These are phyloP conservation scores for Vigna hirtella DNA, from an alignment of 306 rosid genomes.

Conservation along the genomic window DNA sequence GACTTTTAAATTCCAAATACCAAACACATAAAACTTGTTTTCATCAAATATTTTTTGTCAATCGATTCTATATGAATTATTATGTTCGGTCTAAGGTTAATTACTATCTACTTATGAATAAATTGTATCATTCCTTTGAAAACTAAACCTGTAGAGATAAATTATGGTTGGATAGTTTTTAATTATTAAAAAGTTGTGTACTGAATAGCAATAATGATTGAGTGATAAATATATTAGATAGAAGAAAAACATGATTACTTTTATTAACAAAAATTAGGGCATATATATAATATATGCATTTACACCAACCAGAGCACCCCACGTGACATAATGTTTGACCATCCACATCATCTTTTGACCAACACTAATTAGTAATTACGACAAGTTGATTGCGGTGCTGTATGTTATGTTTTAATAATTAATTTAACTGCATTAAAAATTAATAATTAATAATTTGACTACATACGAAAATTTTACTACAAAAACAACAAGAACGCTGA, in stretches of 20 bases:
- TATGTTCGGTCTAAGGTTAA: too few relatives aligned
- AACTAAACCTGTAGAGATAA: not conserved
- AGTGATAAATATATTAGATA: not conserved
- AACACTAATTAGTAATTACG: slow-evolving; percentile 25
- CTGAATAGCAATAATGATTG: not conserved
- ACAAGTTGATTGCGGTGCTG: slow-evolving; percentile 4
- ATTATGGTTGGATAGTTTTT: not conserved
- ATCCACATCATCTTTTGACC: slow-evolving; percentile 59
- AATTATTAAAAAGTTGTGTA: not conserved
- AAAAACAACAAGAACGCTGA: slow-evolving; percentile 11
- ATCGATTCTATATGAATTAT: too few relatives aligned
- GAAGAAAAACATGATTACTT: not conserved
- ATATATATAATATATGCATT: slow-evolving; percentile 29
- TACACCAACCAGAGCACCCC: slow-evolving; percentile 57
- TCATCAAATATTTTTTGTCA: too few relatives aligned
- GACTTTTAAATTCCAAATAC: too few relatives aligned
- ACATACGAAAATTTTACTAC: slow-evolving; percentile 27
- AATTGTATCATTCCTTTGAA: too few relatives aligned
- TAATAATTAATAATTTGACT: slow-evolving; percentile 36
- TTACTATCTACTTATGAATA: too few relatives aligned
- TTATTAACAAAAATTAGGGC: not conserved
- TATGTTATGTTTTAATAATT: slow-evolving; percentile 35
- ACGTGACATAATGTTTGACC: slow-evolving; percentile 73
- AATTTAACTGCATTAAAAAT: slow-evolving; percentile 33
- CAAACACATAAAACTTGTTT: too few relatives aligned